Evolutionary conservation across 1,139 yeast genomes (phyloP).

Genomic region (Kodamaea arcana): DNA sequence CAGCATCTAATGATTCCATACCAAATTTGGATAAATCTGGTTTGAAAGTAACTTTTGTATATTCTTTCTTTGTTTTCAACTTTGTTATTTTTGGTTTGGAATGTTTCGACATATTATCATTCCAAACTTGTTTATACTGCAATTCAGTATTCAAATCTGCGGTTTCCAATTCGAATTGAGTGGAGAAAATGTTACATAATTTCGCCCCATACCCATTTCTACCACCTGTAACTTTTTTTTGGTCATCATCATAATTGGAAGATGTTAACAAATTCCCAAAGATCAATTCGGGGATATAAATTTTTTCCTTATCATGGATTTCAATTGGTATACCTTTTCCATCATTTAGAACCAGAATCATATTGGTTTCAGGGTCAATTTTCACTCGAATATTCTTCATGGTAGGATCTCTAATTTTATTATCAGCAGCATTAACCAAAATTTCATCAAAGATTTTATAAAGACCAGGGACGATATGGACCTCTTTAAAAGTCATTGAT

Average conservation of each 20-base stretch:
- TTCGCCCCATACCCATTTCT: conserved; percentile 99
- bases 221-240: conserved; percentile 97
- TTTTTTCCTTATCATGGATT: conserved; percentile 85
- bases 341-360: conserved; percentile 81
- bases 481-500: conserved; percentile 67
- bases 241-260: conserved; percentile 91
- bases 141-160: conserved; percentile 67
- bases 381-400: conserved; percentile 84
- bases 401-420: conserved; percentile 87
- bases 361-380: conserved; percentile 70
- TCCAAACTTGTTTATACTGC: conserved; percentile 80
- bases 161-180: conserved; percentile 83
- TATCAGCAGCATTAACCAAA: conserved; percentile 96
- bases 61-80: conserved; percentile 63
- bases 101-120: conserved; percentile 75
- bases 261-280: conserved; percentile 95
- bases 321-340: conserved; percentile 97
- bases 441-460: conserved; percentile 97
- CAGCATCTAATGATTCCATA: conserved; percentile 79
- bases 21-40: conserved; percentile 85
- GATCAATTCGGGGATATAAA: conserved; percentile 92
- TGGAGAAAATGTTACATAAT: conserved; percentile 84
- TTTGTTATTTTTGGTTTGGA: conserved; percentile 70
- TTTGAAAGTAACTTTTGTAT: conserved; percentile 80
- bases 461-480: conserved; percentile 88